phyloP scores from a whole-genome alignment of 805 yeast genomes.

The Sugiyamaella boreocaroliniensis region DNA sequence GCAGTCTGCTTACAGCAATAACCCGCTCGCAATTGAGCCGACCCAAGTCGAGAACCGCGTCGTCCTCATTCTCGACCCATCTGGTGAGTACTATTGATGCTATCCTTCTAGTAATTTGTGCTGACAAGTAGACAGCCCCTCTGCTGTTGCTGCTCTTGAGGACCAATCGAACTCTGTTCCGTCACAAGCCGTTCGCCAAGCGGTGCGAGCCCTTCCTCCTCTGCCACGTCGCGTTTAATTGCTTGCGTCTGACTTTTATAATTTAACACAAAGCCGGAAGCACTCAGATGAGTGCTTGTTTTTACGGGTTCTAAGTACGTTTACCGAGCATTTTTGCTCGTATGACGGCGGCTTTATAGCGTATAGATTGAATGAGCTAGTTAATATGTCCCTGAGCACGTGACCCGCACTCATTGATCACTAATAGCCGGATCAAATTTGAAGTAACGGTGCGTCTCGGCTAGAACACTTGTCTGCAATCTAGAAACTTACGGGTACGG shows the following conservation, averaged over 20 bases:
- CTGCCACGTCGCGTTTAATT: background rate
- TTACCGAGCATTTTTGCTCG: too few relatives aligned
- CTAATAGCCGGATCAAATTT: background rate
- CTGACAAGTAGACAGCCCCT: background rate
- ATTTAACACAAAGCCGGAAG: too few relatives aligned
- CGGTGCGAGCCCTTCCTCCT: background rate
- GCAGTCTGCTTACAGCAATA: too few relatives aligned
- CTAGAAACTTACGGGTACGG: too few relatives aligned
- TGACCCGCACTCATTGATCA: background rate
- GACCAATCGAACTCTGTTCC: background rate
- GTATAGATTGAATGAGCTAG: too few relatives aligned
- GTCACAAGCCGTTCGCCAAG: background rate
- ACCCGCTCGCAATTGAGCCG: background rate
- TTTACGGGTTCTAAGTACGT: too few relatives aligned
- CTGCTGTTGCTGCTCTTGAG: too few relatives aligned
- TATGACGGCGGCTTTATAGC: too few relatives aligned
- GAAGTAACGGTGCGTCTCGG: too few relatives aligned
- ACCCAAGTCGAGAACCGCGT: slow-evolving; percentile 9
- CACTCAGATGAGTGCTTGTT: too few relatives aligned
- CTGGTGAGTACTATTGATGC: background rate
- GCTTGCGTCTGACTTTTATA: background rate
- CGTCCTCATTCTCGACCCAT: slow-evolving; percentile 5
- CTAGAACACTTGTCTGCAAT: too few relatives aligned
- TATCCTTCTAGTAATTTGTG: background rate
- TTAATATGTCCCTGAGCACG: background rate